A percentile compares a stretch with the other conserved stretches of the same genome.
These are phyloP conservation scores for Spergularia marina DNA, from an alignment of 148 eudicot species.

Conservation along the genomic window DNA sequence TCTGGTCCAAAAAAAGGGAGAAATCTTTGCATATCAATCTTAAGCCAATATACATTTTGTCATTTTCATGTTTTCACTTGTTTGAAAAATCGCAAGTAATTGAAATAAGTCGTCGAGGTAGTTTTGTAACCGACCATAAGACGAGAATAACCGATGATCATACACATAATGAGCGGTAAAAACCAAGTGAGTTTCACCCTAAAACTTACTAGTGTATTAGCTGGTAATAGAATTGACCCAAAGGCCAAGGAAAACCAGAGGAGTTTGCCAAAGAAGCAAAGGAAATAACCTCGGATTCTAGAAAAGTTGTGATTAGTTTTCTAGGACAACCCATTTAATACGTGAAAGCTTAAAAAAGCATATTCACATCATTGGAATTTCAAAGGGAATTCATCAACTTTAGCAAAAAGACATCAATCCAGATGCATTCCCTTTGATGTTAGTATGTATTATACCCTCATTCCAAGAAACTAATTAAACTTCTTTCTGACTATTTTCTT, in stretches of 20 bases:
- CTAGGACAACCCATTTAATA: neutral
- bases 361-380: conserved; percentile 10
- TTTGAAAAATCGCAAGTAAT: too few relatives aligned
- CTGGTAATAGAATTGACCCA: too few relatives aligned
- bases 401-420: conserved; percentile 10
- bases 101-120: too few relatives aligned
- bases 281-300: conserved; percentile 15
- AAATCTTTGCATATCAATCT: too few relatives aligned
- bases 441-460: neutral
- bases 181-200: too few relatives aligned
- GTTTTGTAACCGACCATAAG: too few relatives aligned
- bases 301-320: conserved; percentile 1
- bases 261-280: neutral
- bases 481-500: conserved; percentile 7
- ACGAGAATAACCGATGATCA: too few relatives aligned
- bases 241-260: neutral
- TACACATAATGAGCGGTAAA: too few relatives aligned
- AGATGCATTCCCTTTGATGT: conserved; percentile 3
- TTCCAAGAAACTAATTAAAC: conserved; percentile 8
- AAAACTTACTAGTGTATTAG: too few relatives aligned
- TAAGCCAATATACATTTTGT: too few relatives aligned
- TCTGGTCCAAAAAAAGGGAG: too few relatives aligned
- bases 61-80: too few relatives aligned
- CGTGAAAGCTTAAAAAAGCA: neutral
- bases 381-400: conserved; percentile 14